These are phyloP conservation scores for Hydnum rufescens DNA, from an alignment of 768 basidiomycete genomes.

Conservation along the genomic window DNA sequence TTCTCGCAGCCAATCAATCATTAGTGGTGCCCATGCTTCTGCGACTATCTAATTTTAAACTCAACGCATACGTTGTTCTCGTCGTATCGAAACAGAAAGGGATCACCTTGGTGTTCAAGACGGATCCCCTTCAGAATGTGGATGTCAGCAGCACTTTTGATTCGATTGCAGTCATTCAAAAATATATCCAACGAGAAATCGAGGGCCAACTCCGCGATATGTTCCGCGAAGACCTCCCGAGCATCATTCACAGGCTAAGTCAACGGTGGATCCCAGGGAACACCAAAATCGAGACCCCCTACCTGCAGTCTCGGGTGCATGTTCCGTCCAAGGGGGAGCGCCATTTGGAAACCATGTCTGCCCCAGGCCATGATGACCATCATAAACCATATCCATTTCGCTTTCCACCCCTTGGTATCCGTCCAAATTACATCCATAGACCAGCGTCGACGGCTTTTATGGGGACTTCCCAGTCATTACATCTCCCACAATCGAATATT, in stretches of 20 bases:
- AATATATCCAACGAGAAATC: conserved; percentile 93
- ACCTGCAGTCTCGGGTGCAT: conserved; percentile 26
- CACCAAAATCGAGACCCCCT: conserved; percentile 84
- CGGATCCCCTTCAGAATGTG: conserved; percentile 92
- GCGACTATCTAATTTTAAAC: conserved; percentile 83
- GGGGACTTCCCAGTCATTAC: neutral
- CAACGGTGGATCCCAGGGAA: conserved; percentile 66
- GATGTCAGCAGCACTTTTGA: conserved; percentile 97
- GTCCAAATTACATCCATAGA: conserved; percentile 6
- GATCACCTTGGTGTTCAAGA: conserved; percentile 98
- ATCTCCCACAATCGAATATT: neutral
- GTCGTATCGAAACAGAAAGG: conserved; percentile 96
- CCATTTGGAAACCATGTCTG: conserved; percentile 21
- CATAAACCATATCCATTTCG: neutral
- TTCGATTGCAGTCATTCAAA: conserved; percentile 92
- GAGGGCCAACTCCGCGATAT: conserved; percentile 93
- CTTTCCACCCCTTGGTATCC: conserved; percentile 7
- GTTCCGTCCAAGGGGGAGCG: conserved; percentile 4
- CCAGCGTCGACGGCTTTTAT: neutral
- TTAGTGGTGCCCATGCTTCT: conserved; percentile 97
- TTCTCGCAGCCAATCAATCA: conserved; percentile 86
- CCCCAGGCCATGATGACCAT: conserved; percentile 18
- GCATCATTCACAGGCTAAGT: conserved; percentile 87
- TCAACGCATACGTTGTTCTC: conserved; percentile 89
- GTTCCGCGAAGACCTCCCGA: conserved; percentile 92